These are phyloP conservation scores for Pseudocercospora vitis DNA, from an alignment of 2,329 filamentous ascomycete species.

Conservation along the genomic window DNA sequence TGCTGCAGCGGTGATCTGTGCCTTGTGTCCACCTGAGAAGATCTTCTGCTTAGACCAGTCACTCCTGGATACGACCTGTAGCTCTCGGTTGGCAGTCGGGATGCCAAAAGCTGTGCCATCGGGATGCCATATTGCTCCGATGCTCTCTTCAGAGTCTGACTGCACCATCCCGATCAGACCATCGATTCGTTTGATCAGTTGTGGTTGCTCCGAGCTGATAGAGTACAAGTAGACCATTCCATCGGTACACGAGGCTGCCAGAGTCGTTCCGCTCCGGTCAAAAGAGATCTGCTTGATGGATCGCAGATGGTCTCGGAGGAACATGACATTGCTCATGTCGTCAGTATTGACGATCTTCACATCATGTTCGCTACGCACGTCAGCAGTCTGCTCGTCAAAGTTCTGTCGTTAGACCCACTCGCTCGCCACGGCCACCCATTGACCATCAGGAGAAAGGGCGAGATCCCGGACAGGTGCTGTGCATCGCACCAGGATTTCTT, in stretches of 20 bases:
- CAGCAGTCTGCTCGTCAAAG: constrained; percentile 14
- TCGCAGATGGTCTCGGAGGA: constrained; percentile 73
- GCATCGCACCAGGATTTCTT: constrained; percentile 77
- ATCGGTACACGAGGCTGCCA: constrained; percentile 83
- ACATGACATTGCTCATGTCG: constrained; percentile 73
- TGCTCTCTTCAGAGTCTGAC: constrained; percentile 71
- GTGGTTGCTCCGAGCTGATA: constrained; percentile 72
- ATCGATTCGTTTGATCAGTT: constrained; percentile 79
- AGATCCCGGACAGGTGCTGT: constrained; percentile 86
- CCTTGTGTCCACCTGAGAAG: constrained; percentile 77
- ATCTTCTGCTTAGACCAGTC: constrained; percentile 85
- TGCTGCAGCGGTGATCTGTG: constrained; percentile 79
- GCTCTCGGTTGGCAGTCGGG: constrained; percentile 75
- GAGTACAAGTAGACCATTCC: constrained; percentile 90
- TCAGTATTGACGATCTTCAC: constrained; percentile 84
- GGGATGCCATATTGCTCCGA: constrained; percentile 83
- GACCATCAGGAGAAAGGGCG: constrained; percentile 73
- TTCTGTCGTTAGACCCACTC: constrained; percentile 57
- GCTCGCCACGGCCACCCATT: constrained; percentile 94
- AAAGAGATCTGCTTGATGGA: constrained; percentile 92
- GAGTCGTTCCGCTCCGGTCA: constrained; percentile 72
- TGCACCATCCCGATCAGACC: constrained; percentile 80
- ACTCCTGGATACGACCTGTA: constrained; percentile 81
- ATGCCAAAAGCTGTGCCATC: constrained; percentile 89
- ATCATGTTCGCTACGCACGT: constrained; percentile 65